These are phyloP conservation scores for Thielaviopsis populi DNA, from an alignment of 2,329 filamentous ascomycete species.

Conservation along the genomic window DNA sequence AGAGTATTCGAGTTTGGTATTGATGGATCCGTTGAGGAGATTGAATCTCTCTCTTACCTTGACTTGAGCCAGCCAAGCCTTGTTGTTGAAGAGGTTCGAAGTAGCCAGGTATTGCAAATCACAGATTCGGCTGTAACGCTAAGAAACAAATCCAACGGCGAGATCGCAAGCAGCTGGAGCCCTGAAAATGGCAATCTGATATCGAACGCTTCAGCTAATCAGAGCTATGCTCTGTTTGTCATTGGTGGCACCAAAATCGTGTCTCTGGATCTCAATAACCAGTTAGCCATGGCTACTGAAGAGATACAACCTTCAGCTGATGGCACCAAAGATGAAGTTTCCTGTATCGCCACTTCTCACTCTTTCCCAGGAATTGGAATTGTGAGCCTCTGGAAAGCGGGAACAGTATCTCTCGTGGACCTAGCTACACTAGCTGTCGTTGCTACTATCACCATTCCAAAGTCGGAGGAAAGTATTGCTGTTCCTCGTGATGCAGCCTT, in stretches of 20 bases:
- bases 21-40: slow-evolving; percentile 70
- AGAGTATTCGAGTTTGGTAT: slow-evolving; percentile 63
- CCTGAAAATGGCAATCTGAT: slow-evolving; percentile 41
- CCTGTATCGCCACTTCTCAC: slow-evolving; percentile 64
- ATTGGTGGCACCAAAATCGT: slow-evolving; percentile 59
- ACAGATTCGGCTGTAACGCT: slow-evolving; percentile 50
- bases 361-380: slow-evolving; percentile 53
- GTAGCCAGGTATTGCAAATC: slow-evolving; percentile 59
- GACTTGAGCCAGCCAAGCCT: slow-evolving; percentile 57
- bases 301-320: slow-evolving; percentile 33
- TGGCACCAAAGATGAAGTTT: slow-evolving; percentile 51
- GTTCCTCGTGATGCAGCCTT: slow-evolving; percentile 72
- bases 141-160: slow-evolving; percentile 16
- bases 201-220: slow-evolving; percentile 63
- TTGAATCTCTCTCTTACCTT: slow-evolving; percentile 61
- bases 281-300: slow-evolving; percentile 44
- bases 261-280: slow-evolving; percentile 47
- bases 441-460: slow-evolving; percentile 46
- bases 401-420: slow-evolving; percentile 59
- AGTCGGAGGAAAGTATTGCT: slow-evolving; percentile 50
- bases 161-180: slow-evolving; percentile 34
- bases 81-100: slow-evolving; percentile 30
- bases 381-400: slow-evolving; percentile 77
- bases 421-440: slow-evolving; percentile 50
- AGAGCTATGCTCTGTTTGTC: slow-evolving; percentile 54